Base-by-base conservation (phyloP, 177 flowering plant species). In the Telopea speciosissima region DNA sequence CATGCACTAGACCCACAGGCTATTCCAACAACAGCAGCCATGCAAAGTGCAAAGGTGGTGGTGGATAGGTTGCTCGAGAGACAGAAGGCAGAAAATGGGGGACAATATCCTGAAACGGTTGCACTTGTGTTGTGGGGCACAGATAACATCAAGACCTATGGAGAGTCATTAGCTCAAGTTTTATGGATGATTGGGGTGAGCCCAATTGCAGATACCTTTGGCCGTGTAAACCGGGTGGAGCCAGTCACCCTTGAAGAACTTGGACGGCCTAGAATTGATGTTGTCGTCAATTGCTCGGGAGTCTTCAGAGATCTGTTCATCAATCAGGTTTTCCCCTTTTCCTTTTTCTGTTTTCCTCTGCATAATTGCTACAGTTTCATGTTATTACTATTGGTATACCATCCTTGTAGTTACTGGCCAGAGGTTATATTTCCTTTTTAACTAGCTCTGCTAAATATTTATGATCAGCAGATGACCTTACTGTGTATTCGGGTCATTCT, bases 121-220 rank as follows among this genome's bases (percentile, higher is more conserved):
- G 99, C 99, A 11, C 93, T 95, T 33, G 99, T 95, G 1, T 68
- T 95, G 72, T 95, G 99, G 99, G 99, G 99, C 73, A 95, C 99
- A 10, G 99, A 95, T 77, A 95, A 95, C 67, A 95, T 95, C 26
- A 95, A 92, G 84, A 95, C 99, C 2, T 95, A 95, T 72, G 98
- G 98, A n/a, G 96, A 96, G 75, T 96, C 99, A 4, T 76, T 96
- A 77, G 99, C 82, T 75, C 99, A 96, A 78, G 99, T 96, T 60
- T 24, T 96, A 69, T 93, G 97, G 94, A 88, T 96, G 97, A 88
- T 96, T 62, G 99, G 99, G 12, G 98, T 91, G 62, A 84, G 72
- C 69, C 99, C 99, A 10, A 78, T 96, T 25, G 83, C 96, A 1
- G 99, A 96, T 75, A 72, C 92, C 23, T 80, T 96, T 66, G 99